These are phyloP conservation scores for Leccinum aurantiacum DNA, from an alignment of 768 basidiomycete species.

Conservation along the genomic window DNA sequence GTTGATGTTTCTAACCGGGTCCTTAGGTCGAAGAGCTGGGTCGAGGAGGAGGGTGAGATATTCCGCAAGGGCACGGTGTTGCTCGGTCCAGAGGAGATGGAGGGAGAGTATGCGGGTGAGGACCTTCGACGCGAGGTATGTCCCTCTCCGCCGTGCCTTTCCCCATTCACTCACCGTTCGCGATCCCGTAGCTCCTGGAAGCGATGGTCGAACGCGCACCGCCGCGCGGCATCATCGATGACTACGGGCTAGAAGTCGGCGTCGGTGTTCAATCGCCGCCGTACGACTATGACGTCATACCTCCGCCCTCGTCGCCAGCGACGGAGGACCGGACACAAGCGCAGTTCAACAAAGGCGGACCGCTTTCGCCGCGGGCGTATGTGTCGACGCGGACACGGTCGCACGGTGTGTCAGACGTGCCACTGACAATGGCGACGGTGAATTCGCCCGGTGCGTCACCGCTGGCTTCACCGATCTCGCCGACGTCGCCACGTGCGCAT, in stretches of 20 bases:
- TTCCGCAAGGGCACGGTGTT: conserved; percentile 88
- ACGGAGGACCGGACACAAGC: conserved; percentile 27
- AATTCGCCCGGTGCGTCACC: conserved; percentile 29
- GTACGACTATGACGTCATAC: conserved; percentile 12
- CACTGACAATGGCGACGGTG: neutral
- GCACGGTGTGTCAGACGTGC: conserved; percentile 1
- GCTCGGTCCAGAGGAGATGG: conserved; percentile 82
- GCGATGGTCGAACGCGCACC: conserved; percentile 86
- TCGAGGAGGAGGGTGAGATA: conserved; percentile 94
- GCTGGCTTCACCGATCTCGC: conserved; percentile 10
- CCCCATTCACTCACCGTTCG: neutral
- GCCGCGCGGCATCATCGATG: conserved; percentile 67
- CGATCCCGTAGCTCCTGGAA: conserved; percentile 64
- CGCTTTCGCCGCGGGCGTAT: conserved; percentile 55
- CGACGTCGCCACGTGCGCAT: conserved; percentile 12
- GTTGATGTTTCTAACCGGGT: neutral
- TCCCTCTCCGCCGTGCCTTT: neutral
- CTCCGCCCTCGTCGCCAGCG: conserved; percentile 12
- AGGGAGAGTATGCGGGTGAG: conserved; percentile 85
- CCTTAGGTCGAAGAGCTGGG: conserved; percentile 70
- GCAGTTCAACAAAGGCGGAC: conserved; percentile 23
- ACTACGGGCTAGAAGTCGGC: conserved; percentile 45
- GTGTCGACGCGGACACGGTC: conserved; percentile 53
- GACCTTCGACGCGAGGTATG: conserved; percentile 78
- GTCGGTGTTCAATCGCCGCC: conserved; percentile 1